Evolutionary conservation across 768 basidiomycete species (phyloP), one percentile per base, ranked within the genome.

Genomic region (Mycena galericulata): DNA sequence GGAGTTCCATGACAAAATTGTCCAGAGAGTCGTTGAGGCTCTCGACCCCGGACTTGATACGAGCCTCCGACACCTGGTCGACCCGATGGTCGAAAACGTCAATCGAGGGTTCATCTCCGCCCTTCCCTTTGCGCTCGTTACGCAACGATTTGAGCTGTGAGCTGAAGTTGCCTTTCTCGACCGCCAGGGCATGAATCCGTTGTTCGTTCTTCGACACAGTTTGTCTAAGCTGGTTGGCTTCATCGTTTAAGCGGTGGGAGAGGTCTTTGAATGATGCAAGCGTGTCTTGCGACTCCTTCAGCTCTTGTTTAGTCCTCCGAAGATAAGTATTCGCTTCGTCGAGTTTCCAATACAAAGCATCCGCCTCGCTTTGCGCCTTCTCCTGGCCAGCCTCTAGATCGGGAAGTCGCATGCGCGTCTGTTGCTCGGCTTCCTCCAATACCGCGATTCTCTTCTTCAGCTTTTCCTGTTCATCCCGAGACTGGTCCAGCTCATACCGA

Each of bases 31-130:
- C 66, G 60, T 73, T 73, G 51, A 73, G 53, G 32, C 61, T 53
- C 4, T 73, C 65, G 30, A 73, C 57, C 15, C 36, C 50, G 30
- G 41, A 41, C 41, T 66, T 65, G 43, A 72, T 34, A 22, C 12
- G 40, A 2, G 59, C 60, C 57, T 72, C 71, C 5, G 71, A 72
- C n/a, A 72, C 71, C 49, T 70, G 68, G 51, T 73, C 72, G 12
- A 66, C 38, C 4, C 61, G 47, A 40, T 62, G 57, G 22, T 63
- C 51, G 62, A 70, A 73, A 8, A 53, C 27, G n/a, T 70, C 72
- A 12, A 65, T 45, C 15, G 62, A 34, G 1, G 53, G 12, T 26
- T 60, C 54, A 7, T 59, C 34, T 36, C 54, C 22, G n/a, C 26
- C 12, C 38, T 62, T 51, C 18, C 15, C 47, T 12, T 50, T 40